Base-by-base conservation (phyloP, 2,329 filamentous ascomycete genomes). In the Fusarium acutatum region DNA sequence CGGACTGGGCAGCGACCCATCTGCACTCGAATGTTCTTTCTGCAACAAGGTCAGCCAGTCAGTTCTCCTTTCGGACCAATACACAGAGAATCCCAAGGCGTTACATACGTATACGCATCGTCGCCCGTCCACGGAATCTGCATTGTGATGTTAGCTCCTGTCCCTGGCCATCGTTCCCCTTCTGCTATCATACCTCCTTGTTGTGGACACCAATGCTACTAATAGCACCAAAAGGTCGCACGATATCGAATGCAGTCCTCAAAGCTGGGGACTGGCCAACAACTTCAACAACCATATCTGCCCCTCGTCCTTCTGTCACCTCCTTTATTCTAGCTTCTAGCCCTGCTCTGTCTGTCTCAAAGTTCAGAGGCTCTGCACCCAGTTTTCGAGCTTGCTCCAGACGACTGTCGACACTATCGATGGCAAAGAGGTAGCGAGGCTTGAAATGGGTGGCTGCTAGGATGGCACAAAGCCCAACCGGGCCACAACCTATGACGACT, bases 331-430 rank as follows among this genome's bases (percentile, higher is more conserved):
- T 88, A 75, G 88, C 86, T 62, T 91, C 83, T 80, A 97, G 87
- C 7, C 87, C 89, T 43, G 91, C 89, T 53, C 87, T 87, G 68
- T 94, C 89, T 5, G 85, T 90, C 78, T 88, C 83, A 82, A 96
- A 96, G 80, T 97, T 95, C 82, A 95, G 90, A 2, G 94, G 91
- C 81, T 96, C 94, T 6, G 94, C 95, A 6, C 95, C 95, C 2
- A 97, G 85, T 6, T 85, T 87, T 79, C 86, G 88, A 30, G 95
- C 95, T 46, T 94, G 86, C 59, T 92, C 90, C 46, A 98, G 86
- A 63, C 95, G 88, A 68, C 90, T 91, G 6, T 92, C 90, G 13
- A 97, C 89, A 14, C 92, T 91, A 82, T 97, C 94, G 54, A 97
- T 89, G 11, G 94, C 94, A 69, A 97, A 90, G 5, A 97, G 82